Evolutionary conservation across 176 grass and related monocot species (phyloP), one percentile per base, ranked within the genome.

Genomic region (Zizania latifolia): DNA sequence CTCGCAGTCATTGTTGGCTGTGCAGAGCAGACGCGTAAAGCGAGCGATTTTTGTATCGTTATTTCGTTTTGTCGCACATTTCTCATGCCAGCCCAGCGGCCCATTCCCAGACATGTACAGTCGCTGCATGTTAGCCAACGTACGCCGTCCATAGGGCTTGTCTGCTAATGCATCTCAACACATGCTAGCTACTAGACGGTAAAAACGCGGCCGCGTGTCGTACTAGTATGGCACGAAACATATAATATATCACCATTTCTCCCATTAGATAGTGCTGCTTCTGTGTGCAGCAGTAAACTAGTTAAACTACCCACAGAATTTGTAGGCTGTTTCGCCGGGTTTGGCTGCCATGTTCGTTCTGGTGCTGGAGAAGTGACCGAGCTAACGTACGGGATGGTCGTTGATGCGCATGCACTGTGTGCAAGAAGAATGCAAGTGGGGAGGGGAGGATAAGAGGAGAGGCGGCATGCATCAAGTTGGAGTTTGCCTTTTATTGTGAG

Each of bases 391-490:
- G 15, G 14, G 14, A 35, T 30, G 78, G 40, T 72, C 22, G 78
- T 50, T 81, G 0, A 58, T 51, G 58, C n/a, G 19, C 10, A 51
- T 21, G 27, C 66, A 16, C 10, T 10, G n/a, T n/a, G n/a, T n/a
- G 2, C 36, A n/a, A 10, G 65, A 28, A 19, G 65, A 27, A 17
- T 8, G 34, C 70, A 86, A 68, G 60, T 50, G 71, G 77, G 14
- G 6, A 41, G 0, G 60, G 30, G 26, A 76, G 81, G 55, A 68
- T 19, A 45, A 41, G 39, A 62, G 23, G 23, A n/a, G 9, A n/a
- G n/a, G n/a, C n/a, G n/a, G n/a, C n/a, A n/a, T n/a, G 53, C 62
- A 27, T 67, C 84, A 81, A 76, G 56, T 81, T 86, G 71, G 31
- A 64, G 33, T 8, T 41, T n/a, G 33, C 39, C 55, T 61, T 61